Percentiles rank a stretch among this genome's conserved stretches.
Conservation (phyloP, 768 basidiomycete species). For the Fibroporia radiculosa region DNA sequence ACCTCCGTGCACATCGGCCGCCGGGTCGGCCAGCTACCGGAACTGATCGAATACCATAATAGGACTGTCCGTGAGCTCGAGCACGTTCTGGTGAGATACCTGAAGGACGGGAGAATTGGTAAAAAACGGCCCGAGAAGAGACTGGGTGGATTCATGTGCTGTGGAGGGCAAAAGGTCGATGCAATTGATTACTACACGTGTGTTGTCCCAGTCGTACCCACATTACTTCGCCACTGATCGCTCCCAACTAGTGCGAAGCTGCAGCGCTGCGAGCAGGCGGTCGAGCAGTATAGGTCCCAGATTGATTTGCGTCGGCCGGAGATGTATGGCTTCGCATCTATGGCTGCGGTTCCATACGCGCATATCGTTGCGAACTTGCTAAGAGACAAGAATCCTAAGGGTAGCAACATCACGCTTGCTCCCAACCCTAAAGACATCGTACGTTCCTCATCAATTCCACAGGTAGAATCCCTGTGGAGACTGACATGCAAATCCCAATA, state of each 20-base stretch:
- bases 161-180: constrained; percentile 80
- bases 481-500: too few species aligned
- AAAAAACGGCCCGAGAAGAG: constrained; percentile 76
- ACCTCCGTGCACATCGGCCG: constrained; percentile 87
- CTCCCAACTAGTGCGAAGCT: constrained; percentile 30
- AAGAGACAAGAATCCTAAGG: constrained; percentile 60
- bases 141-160: constrained; percentile 72
- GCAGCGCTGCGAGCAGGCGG: constrained; percentile 60
- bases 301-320: constrained; percentile 74
- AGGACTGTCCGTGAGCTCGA: constrained; percentile 92
- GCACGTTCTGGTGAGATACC: constrained; percentile 78
- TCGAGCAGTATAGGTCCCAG: constrained; percentile 64
- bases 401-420: constrained; percentile 63
- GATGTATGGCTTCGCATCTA: constrained; percentile 87
- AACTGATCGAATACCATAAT: constrained; percentile 89
- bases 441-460: too few species aligned
- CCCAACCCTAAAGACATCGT: constrained; percentile 90
- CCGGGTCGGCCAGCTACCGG: constrained; percentile 80
- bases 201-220: constrained; percentile 24
- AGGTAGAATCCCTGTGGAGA: too few species aligned
- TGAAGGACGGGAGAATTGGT: constrained; percentile 74
- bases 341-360: constrained; percentile 83
- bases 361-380: constrained; percentile 77
- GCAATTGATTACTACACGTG: constrained; percentile 93
- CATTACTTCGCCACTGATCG: neutral